Base-by-base conservation (phyloP, 495 filamentous ascomycete species). In the Aspergillus asperescens region DNA sequence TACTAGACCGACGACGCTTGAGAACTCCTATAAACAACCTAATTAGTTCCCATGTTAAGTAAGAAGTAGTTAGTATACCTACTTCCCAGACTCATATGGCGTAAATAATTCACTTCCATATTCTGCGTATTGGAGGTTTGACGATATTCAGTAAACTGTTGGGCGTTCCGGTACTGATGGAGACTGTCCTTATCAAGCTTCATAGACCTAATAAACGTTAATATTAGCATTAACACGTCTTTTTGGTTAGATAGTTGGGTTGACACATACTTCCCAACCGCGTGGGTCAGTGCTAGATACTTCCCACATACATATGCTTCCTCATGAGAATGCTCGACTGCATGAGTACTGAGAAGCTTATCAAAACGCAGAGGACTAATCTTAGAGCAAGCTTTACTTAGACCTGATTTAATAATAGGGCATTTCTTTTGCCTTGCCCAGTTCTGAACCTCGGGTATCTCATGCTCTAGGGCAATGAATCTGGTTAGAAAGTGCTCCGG, bases 261-360 rank as follows among this genome's bases (percentile, higher is more conserved):
- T 42, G 38, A 35, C 16, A 50, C 45, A 44, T 50, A 56, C 53
- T 50, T 46, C 28, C 50, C 28, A 13, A 56, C 38, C 20, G 53
- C 46, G 12, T 50, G 12, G n/a, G 29, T 16, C 24, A 56, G 24
- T 20, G 12, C 50, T n/a, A 50, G 19, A 31, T 39, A 39, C 15
- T 56, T 56, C 7, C 40, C 53, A 16, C 38, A 49, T n/a, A 28
- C 22, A 40, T 56, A 50, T 44, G 46, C 42, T n/a, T 50, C 50
- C 18, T 50, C 28, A 56, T 56, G 29, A 28, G 53, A 56, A 19
- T 56, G 47, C n/a, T 56, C 32, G 40, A 50, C 48, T 41, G 54
- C 29, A 56, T 51, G 51, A 46, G 48, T 51, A 34, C 47, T 50
- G 23, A 8, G 29, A 29, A 56, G 20, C 1, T 23, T 15, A 56